Percentiles rank a stretch among this genome's conserved stretches.
Evolutionary conservation across 345 rosid genomes (phyloP).

Genomic region (Iberis pinnata): DNA sequence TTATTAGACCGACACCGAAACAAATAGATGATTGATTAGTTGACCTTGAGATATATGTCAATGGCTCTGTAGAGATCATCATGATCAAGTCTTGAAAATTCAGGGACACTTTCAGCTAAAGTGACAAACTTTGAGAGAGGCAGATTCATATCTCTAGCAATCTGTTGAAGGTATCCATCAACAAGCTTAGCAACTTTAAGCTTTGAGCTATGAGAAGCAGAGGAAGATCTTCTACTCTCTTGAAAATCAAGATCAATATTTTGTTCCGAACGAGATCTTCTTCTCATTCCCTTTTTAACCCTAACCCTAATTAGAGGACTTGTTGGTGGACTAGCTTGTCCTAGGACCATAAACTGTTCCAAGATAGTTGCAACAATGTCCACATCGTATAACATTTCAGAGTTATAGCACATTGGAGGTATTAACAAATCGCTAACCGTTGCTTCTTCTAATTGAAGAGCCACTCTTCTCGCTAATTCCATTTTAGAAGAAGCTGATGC

Average conservation of each 20-base stretch:
- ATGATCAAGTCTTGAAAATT: constrained; percentile 77
- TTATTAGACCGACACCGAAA: no score
- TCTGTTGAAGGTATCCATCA: constrained; percentile 77
- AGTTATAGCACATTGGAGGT: constrained; percentile 48
- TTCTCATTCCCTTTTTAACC: constrained; percentile 57
- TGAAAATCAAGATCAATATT: constrained; percentile 76
- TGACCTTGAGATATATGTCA: constrained; percentile 97
- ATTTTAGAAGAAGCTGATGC: constrained; percentile 62
- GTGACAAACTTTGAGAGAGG: constrained; percentile 72
- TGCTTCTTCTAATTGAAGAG: constrained; percentile 89
- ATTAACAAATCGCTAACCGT: constrained; percentile 64
- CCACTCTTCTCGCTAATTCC: constrained; percentile 77
- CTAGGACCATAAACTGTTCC: constrained; percentile 83
- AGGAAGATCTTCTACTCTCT: constrained; percentile 87
- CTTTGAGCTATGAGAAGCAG: constrained; percentile 91
- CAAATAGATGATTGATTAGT: neutral
- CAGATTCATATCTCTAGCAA: constrained; percentile 65
- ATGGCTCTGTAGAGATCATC: constrained; percentile 93
- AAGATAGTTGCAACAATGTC: constrained; percentile 64
- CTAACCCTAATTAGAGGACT: constrained; percentile 88
- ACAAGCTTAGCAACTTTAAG: constrained; percentile 91
- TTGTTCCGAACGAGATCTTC: constrained; percentile 91
- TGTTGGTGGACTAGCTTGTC: constrained; percentile 84
- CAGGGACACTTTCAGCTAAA: constrained; percentile 72
- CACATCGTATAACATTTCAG: constrained; percentile 54